A percentile compares a stretch with the other conserved stretches of the same genome.
These are phyloP conservation scores for Linum usitatissimum DNA, from an alignment of 345 rosid genomes.

Conservation along the genomic window DNA sequence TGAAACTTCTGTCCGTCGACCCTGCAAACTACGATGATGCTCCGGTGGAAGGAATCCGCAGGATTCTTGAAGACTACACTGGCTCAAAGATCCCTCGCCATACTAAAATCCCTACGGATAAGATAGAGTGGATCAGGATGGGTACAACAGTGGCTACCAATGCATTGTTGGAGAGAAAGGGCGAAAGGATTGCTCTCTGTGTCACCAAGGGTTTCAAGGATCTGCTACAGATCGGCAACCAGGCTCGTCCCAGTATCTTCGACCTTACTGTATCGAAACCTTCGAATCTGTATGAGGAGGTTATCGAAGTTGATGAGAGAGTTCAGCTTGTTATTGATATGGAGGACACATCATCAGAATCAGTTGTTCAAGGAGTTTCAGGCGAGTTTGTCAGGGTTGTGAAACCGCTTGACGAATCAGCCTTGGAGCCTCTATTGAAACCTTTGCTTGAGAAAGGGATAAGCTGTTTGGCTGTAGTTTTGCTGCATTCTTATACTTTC, in stretches of 20 bases:
- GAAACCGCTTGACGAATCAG: conserved; percentile 53
- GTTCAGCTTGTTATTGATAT: conserved; percentile 53
- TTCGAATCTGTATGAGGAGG: conserved; percentile 74
- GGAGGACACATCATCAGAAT: conserved; percentile 19
- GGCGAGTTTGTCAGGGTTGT: conserved; percentile 78
- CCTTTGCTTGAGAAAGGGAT: conserved; percentile 66
- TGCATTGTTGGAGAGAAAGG: conserved; percentile 91
- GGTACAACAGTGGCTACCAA: conserved; percentile 95
- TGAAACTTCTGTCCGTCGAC: conserved; percentile 90
- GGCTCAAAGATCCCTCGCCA: conserved; percentile 55
- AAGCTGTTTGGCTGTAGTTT: conserved; percentile 78
- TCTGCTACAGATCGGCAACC: conserved; percentile 91
- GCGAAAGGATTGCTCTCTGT: conserved; percentile 82
- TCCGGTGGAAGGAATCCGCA: conserved; percentile 83
- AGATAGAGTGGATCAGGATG: conserved; percentile 97
- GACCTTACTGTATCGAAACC: conserved; percentile 80
- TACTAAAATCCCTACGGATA: conserved; percentile 72
- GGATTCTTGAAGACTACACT: conserved; percentile 75
- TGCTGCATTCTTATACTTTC: conserved; percentile 87
- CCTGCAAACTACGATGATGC: conserved; percentile 95
- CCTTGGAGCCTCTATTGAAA: conserved; percentile 46
- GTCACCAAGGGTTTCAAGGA: conserved; percentile 81
- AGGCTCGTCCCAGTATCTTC: conserved; percentile 79
- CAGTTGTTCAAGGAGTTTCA: conserved; percentile 55
- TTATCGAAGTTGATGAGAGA: conserved; percentile 86